Base-by-base conservation (phyloP, 441 rosid species). In the Hypseocharis bilobata region DNA sequence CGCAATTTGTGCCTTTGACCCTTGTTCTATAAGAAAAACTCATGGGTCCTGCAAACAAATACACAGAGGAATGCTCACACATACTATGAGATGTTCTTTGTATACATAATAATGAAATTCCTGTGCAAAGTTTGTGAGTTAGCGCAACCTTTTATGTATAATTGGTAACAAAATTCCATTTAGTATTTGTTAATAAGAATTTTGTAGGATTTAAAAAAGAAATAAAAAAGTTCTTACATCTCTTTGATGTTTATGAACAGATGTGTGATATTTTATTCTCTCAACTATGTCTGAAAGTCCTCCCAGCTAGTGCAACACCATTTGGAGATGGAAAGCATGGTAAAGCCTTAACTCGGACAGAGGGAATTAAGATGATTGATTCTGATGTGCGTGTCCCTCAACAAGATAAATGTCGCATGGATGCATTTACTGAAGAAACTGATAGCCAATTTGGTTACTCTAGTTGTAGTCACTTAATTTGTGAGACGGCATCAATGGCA, bases 211-310 rank as follows among this genome's bases (percentile, higher is more conserved):
- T 26, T 54, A 17, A 47, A 2, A 17, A 17, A 47, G 20, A 52
- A 23, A 54, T 17, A 0, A 0, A 55, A 10, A 40, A 20, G 28
- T 51, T 73, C 58, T 44, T 40, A 54, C 65, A 19, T 58, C 61
- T 27, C 70, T 20, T 65, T 69, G 70, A 62, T 72, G 62, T 76
- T 77, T 60, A 71, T 64, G 30, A 62, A 77, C 88, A 91, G 99
- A 94, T 94, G 99, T 94, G 99, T 73, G 96, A 86, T 81, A 89
- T 94, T 73, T 81, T 94, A 56, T 91, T 94, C 86, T 89, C 96
- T 68, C 99, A 94, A 83, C 70, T 94, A 71, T 88, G 97, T 86
- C 85, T 94, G 80, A 94, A 89, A 91, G 96, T 91, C 70, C 83
- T 81, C 64, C 81, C 84, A 3, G 45, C 86, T 52, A 75, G 77